Evolutionary conservation across 176 grass and related monocot species (phyloP), one percentile per base, ranked within the genome.

Genomic region (Tillandsia leiboldiana): DNA sequence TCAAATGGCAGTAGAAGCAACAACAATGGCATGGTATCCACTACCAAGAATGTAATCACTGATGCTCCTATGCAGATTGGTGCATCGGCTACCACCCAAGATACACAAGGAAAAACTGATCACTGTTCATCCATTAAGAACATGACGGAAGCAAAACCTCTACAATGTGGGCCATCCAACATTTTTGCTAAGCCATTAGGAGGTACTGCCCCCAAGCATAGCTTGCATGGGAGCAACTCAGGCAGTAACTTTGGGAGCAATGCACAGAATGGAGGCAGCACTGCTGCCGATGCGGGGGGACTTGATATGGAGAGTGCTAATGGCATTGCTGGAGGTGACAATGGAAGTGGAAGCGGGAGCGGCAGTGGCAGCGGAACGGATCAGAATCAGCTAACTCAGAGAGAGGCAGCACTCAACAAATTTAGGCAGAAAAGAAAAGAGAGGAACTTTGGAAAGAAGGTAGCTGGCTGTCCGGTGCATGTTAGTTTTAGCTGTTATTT

Each of bases 391-490:
- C 70, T 81, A 15, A 51, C 79, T 9, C 84, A 90, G 66, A 78
- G 87, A 79, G 89, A 92, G 84, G 89, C 84, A 81, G 89, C 94
- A 2, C 28, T 96, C 22, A 83, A 63, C 58, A 96, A 87, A 42
- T 96, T 90, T 65, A 82, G 76, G 76, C 70, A 79, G 65, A 96
- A 96, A 78, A 84, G 75, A 66, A 96, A 90, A 76, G 79, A 80
- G 29, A 79, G 88, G 1, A 92, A 87, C 79, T 96, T 92, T 3
- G 88, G 86, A 10, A 92, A 92, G 73, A 92, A 92, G 92, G 92
- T 96, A 81, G 9, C n/a, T 53, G 27, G 26, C 76, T 83, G 71
- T 87, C 27, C 20, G 49, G 13, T 77, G 48, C 70, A 71, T 65
- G 53, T 51, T 14, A 17, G 53, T 64, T 68, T 15, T 57, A 12